Evolutionary conservation across 2,329 filamentous ascomycete genomes (phyloP), one percentile per base, ranked within the genome.

Genomic region (Colletotrichum shisoi): DNA sequence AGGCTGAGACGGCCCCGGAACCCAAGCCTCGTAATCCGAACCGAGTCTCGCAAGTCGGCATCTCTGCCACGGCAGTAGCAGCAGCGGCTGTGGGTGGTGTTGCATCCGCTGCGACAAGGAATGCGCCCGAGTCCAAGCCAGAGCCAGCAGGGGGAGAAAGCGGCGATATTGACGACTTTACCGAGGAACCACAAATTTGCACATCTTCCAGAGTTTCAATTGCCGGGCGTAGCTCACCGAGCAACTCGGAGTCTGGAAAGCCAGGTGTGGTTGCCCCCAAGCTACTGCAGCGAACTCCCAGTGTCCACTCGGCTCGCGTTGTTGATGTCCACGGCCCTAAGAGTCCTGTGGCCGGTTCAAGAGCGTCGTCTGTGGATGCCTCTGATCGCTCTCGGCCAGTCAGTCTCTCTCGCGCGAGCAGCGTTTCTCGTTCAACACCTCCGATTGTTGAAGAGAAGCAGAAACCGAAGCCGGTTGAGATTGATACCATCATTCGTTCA

Each of bases 181-280:
- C 84, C 74, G 69, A 85, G 71, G 82, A 86, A 71, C 83, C 85
- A 2, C 79, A 87, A 71, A 85, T 88, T 37, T 70, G 88, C 62
- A 87, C 83, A 0, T 86, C 85, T 0, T 82, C 85, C 3, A 79
- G 85, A 42, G 79, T 88, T 9, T 88, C 85, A 3, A 81, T 87
- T 31, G 80, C 80, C 37, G 84, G 84, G 40, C 81, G 81, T 70
- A 80, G 80, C 39, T 85, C 84, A 0, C 82, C 83, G 2, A 77
- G 82, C 3, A 75, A 77, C 2, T 84, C 84, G 0, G 85, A 87
- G 8, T 76, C 77, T 46, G 79, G 78, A 34, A 81, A 71, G 69
- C 79, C 72, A 61, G 74, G 76, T 39, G 76, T 79, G 19, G 76
- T 79, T 65, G 78, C 65, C 69, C 78, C 72, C 69, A 78, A 71